A percentile compares a stretch with the other conserved stretches of the same genome.
phyloP scores from a whole-genome alignment of 2,329 filamentous ascomycete species.

The Botrytis hyacinthi region DNA sequence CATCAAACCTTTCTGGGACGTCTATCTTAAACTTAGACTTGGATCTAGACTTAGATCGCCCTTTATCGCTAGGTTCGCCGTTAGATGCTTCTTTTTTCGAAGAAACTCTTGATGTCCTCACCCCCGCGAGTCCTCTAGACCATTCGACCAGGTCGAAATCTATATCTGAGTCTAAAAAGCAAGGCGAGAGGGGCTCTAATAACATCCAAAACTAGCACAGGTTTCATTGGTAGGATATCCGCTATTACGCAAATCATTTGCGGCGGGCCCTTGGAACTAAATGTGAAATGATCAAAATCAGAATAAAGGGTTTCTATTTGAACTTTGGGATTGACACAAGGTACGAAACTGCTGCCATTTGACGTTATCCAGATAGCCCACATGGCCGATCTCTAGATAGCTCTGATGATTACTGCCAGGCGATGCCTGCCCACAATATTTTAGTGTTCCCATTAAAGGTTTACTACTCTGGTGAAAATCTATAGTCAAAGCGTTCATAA shows the following conservation, averaged over 20 bases:
- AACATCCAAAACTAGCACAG: neutral
- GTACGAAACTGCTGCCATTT: neutral
- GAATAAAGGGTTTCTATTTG: neutral
- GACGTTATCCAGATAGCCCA: neutral
- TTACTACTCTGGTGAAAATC: neutral
- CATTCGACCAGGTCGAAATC: neutral
- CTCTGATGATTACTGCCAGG: neutral
- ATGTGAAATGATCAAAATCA: neutral
- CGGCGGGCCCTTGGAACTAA: neutral
- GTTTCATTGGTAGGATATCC: neutral
- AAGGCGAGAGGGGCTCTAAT: neutral
- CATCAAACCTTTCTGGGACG: neutral
- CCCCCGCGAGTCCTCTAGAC: neutral
- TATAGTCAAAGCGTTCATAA: neutral
- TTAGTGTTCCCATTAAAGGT: neutral
- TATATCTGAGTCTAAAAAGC: neutral
- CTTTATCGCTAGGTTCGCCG: neutral
- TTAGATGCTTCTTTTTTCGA: neutral
- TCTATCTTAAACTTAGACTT: neutral
- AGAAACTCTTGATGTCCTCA: neutral
- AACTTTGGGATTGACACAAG: neutral
- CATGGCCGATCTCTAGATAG: neutral
- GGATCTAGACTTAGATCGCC: neutral
- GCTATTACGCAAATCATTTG: neutral
- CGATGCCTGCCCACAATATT: neutral